Evolutionary conservation across 108 stramenopile species (phyloP).

Genomic region (Conticribra weissflogii): DNA sequence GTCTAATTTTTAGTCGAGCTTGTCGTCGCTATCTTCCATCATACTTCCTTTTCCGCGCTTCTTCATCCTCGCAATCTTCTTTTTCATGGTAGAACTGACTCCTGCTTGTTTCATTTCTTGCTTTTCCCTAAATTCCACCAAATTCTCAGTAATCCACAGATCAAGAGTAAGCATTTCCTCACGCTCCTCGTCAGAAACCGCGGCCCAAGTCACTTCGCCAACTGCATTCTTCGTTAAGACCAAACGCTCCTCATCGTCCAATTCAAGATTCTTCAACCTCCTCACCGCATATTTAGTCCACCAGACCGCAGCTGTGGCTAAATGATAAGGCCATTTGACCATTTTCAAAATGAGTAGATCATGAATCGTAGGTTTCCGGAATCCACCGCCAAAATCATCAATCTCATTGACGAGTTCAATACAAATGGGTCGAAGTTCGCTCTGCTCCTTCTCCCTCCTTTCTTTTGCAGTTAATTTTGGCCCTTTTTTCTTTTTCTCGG

Average conservation of each 20-base stretch:
- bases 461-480: conserved; percentile 56
- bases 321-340: conserved; percentile 59
- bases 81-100: conserved; percentile 63
- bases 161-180: conserved; percentile 67
- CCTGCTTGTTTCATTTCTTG: conserved; percentile 67
- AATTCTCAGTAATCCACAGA: conserved; percentile 74
- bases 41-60: conserved; percentile 3
- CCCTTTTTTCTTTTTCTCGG: conserved; percentile 51
- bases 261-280: conserved; percentile 57
- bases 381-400: conserved; percentile 88
- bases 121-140: conserved; percentile 79
- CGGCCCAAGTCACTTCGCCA: conserved; percentile 77
- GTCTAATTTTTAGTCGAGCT: background rate
- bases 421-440: conserved; percentile 71
- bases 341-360: conserved; percentile 76
- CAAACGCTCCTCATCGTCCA: conserved; percentile 73
- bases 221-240: conserved; percentile 83
- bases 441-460: conserved; percentile 65
- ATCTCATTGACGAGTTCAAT: conserved; percentile 73
- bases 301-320: conserved; percentile 59
- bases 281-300: conserved; percentile 61
- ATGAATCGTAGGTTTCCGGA: conserved; percentile 82
- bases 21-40: background rate
- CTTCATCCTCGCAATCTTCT: conserved; percentile 50
- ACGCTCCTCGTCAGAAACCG: conserved; percentile 71